Base-by-base conservation (phyloP, 2,329 filamentous ascomycete genomes). In the Trichothecium sympodiale region DNA sequence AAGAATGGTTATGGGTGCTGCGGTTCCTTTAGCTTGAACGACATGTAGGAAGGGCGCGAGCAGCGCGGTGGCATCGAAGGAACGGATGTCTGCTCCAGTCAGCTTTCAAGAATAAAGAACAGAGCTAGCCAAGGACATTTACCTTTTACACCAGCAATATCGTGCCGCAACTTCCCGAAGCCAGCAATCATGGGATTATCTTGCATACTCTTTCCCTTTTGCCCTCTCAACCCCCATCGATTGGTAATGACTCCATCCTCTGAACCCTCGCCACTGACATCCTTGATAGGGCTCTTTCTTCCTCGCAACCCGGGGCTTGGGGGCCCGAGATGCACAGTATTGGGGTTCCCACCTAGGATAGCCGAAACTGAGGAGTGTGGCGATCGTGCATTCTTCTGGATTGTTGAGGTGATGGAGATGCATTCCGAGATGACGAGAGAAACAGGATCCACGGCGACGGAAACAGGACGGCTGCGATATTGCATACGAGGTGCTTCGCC, bases 371-470 rank as follows among this genome's bases (percentile, higher is more conserved):
- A 95, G 10, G 88, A 94, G 57, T 96, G 88, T 33, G 87, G 86
- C 70, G 89, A 96, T 45, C 91, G 83, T 44, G 87, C 83, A 73
- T 95, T 82, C 64, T 98, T 98, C 53, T 94, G 88, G 74, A 98
- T 95, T 41, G 88, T 87, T 43, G 89, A 95, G 12, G 91, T 96
- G 62, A 98, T 89, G 31, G 88, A 89, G 55, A 96, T 96, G 60
- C 91, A 98, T 78, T 98, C 91, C 60, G 89, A 94, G 43, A 94
- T 94, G 45, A 98, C 87, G 49, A 98, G 68, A 33, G 87, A 88
- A 38, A 94, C 80, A 2, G 88, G 87, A 52, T 94, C 85, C 46
- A 94, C 82, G 30, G 88, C 85, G 43, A 94, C 85, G 25, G 83
- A 76, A 23, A 88, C 69, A 6, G 72, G 72, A 14, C 71, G 69